Conservation (phyloP, 2,329 filamentous ascomycete genomes). For the Drechslerella coelobrocha region DNA sequence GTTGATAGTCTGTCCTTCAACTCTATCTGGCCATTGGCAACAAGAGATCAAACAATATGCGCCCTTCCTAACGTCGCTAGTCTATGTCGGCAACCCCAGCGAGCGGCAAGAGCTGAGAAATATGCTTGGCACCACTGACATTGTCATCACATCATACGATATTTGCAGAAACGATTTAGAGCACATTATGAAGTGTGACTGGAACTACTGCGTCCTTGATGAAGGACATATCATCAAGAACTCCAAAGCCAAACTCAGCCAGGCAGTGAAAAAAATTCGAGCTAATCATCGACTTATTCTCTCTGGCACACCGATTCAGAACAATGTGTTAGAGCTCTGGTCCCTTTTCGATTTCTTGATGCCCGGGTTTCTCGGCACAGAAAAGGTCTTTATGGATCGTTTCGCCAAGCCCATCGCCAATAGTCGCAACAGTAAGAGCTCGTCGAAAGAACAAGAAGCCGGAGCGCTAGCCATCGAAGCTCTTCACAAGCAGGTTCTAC, state of each 20-base stretch:
- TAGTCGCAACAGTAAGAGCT: slow-evolving; percentile 93
- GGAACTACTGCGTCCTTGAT: slow-evolving; percentile 97
- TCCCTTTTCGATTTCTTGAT: slow-evolving; percentile 98
- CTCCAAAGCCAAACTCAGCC: slow-evolving; percentile 91
- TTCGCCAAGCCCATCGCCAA: slow-evolving; percentile 95
- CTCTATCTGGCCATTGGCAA: slow-evolving; percentile 96
- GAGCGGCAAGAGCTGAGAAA: slow-evolving; percentile 76
- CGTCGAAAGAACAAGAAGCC: slow-evolving; percentile 96
- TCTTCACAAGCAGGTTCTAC: slow-evolving; percentile 96
- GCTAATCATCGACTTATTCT: slow-evolving; percentile 96
- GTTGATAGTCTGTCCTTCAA: slow-evolving; percentile 93
- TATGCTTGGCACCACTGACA: slow-evolving; percentile 77
- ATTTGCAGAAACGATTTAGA: slow-evolving; percentile 97
- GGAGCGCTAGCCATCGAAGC: slow-evolving; percentile 96
- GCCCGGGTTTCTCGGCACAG: slow-evolving; percentile 94
- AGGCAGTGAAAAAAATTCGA: slow-evolving; percentile 84
- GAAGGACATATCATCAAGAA: slow-evolving; percentile 99
- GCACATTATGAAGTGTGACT: slow-evolving; percentile 78
- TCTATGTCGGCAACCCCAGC: slow-evolving; percentile 86
- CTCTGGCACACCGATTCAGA: slow-evolving; percentile 96
- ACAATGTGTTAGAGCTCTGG: slow-evolving; percentile 96
- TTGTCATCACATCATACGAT: slow-evolving; percentile 97
- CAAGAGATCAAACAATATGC: slow-evolving; percentile 96
- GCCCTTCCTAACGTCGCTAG: slow-evolving; percentile 85
- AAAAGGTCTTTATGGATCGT: slow-evolving; percentile 95